These are phyloP conservation scores for rapeseed (Brassica napus) DNA, from an alignment of 345 rosid species.

Conservation along the genomic window DNA sequence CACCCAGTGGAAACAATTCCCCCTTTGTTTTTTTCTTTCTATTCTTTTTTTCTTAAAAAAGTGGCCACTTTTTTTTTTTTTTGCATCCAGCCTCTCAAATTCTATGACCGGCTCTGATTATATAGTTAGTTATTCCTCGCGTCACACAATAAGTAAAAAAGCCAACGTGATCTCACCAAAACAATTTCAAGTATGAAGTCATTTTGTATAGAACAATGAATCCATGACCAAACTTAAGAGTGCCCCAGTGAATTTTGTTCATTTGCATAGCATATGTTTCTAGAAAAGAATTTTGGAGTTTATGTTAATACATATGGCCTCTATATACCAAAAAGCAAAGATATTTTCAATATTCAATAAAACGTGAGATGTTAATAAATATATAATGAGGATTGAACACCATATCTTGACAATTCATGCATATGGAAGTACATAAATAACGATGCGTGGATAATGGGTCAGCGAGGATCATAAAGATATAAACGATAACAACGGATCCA, in stretches of 20 bases:
- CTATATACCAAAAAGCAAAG: neutral
- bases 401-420: constrained; percentile 24
- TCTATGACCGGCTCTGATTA: neutral
- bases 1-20: neutral
- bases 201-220: neutral
- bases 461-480: constrained; percentile 40
- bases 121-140: constrained; percentile 5
- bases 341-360: constrained; percentile 1
- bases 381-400: neutral
- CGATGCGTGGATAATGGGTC: constrained; percentile 35
- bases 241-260: neutral
- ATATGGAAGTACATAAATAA: constrained; percentile 31
- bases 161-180: constrained; percentile 5
- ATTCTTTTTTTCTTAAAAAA: no score
- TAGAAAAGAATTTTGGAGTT: neutral
- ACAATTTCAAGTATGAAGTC: neutral
- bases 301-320: neutral
- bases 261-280: neutral
- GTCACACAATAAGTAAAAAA: constrained; percentile 1
- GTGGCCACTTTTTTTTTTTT: no score
- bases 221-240: neutral
- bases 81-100: no score
- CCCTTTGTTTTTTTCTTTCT: neutral
- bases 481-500: constrained; percentile 43
- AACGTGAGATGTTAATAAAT: constrained; percentile 2